phyloP scores from a whole-genome alignment of 2,329 filamentous ascomycete species.

The Trichoderma harzianum region DNA sequence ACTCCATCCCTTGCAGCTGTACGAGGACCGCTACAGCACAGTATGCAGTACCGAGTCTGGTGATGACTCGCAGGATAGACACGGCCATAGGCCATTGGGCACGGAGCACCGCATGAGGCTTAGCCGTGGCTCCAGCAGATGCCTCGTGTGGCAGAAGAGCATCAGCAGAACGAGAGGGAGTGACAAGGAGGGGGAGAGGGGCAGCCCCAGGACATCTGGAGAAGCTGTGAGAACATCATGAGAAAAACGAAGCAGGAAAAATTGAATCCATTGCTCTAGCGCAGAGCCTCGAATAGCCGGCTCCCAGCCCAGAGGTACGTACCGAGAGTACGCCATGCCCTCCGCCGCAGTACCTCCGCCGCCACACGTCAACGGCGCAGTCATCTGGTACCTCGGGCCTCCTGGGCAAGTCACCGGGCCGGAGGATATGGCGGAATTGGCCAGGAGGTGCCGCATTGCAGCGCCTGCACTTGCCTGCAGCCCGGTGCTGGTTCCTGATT shows the following conservation, averaged over 20 bases:
- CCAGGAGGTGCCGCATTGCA: slow-evolving; percentile 17
- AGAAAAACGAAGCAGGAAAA: slow-evolving; percentile 12
- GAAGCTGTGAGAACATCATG: slow-evolving; percentile 18
- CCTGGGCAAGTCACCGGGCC: not conserved
- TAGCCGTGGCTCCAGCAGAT: slow-evolving; percentile 4
- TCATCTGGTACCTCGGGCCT: not conserved
- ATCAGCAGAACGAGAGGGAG: not conserved
- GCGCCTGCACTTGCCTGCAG: slow-evolving; percentile 13
- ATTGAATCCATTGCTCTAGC: slow-evolving; percentile 5
- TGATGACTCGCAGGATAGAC: slow-evolving; percentile 16
- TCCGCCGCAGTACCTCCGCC: not conserved
- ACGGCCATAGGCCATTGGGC: not conserved
- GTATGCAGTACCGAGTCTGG: not conserved
- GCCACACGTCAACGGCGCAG: not conserved
- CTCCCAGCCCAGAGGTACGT: slow-evolving; percentile 17
- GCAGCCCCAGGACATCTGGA: slow-evolving; percentile 3
- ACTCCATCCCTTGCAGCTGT: not conserved
- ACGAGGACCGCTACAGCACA: not conserved
- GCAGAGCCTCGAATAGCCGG: slow-evolving; percentile 37
- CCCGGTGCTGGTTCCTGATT: slow-evolving; percentile 28
- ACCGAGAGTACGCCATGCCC: not conserved
- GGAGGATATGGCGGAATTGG: slow-evolving; percentile 14
- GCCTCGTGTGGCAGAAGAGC: not conserved
- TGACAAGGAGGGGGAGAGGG: not conserved
- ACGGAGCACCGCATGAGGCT: not conserved